Evolutionary conservation across 2,329 filamentous ascomycete genomes (phyloP), one percentile per base, ranked within the genome.

Genomic region (Penicillium decumbens): DNA sequence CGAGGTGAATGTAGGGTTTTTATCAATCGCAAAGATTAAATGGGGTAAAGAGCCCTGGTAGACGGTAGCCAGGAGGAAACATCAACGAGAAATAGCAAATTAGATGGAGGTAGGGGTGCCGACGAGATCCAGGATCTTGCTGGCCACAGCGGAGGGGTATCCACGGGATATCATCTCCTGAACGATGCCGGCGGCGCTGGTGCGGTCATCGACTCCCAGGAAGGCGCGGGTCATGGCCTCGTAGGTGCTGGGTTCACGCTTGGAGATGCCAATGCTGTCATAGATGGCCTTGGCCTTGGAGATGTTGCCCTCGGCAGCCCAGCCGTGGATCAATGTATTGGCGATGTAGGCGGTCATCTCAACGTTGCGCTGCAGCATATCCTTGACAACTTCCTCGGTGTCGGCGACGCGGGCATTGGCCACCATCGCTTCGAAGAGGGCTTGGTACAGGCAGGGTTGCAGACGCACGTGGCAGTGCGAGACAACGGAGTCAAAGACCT

Each of bases 211-310:
- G 3, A 87, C 86, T 9, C 89, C 84, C 47, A 98, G 81, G 72
- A 86, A 96, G 0, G 93, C 93, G 40, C 93, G 82, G 4, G 91
- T 95, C 93, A 98, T 98, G 35, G 92, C 91, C 74, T 98, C 93
- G 70, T 98, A 98, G 4, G 93, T 98, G 76, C 90, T 96, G 3
- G 93, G 93, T 75, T 98, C 93, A 49, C 93, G 85, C 74, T 85
- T 90, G 47, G 84, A 80, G 25, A 82, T 80, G 7, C 84, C 81
- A 3, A 98, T 84, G n/a, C 80, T 78, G 51, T 87, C 80, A 67
- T 95, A 98, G 54, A 96, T 84, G 23, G 80, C 75, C 65, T 85
- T 83, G 15, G 90, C 88, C 71, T 89, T 91, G 52, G 75, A 72
- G 39, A 97, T 87, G 56, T 95, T 81, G 72, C 87, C 86, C 68